phyloP scores from a whole-genome alignment of 2,329 filamentous ascomycete genomes.

The Arthrobotrys conoides region DNA sequence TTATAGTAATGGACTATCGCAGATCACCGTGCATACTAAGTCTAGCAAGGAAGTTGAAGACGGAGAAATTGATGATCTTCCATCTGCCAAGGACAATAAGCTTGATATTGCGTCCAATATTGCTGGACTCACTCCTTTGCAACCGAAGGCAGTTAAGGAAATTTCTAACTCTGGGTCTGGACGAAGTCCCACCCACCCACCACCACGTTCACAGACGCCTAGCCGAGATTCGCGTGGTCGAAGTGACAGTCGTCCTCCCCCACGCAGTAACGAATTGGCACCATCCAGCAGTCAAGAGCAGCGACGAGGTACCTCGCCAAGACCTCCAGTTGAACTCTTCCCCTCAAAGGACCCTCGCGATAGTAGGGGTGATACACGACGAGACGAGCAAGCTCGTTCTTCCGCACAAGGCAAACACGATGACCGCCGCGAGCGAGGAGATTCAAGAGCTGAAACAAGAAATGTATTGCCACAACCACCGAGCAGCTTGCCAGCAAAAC shows the following conservation, averaged over 20 bases:
- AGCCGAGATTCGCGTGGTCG: conserved; percentile 48
- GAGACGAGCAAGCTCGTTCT: conserved; percentile 40
- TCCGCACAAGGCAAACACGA: conserved; percentile 40
- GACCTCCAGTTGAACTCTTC: conserved; percentile 44
- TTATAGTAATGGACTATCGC: conserved; percentile 35
- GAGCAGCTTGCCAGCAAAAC: conserved; percentile 57
- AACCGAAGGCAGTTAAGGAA: conserved; percentile 44
- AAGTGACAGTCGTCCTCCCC: conserved; percentile 50
- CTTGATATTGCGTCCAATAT: conserved; percentile 39
- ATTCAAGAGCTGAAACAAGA: conserved; percentile 38
- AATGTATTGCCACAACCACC: conserved; percentile 54
- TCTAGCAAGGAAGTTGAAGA: conserved; percentile 63
- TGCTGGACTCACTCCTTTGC: conserved; percentile 38
- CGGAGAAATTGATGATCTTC: conserved; percentile 63
- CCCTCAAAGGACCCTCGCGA: conserved; percentile 38
- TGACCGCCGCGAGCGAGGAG: conserved; percentile 54
- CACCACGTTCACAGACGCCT: conserved; percentile 45
- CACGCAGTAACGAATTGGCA: conserved; percentile 35
- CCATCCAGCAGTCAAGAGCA: conserved; percentile 45
- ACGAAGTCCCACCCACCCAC: conserved; percentile 45
- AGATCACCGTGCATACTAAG: conserved; percentile 62
- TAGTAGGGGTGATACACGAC: conserved; percentile 10
- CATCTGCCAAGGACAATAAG: conserved; percentile 54
- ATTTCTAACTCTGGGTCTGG: conserved; percentile 29
- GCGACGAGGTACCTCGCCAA: conserved; percentile 45